These are phyloP conservation scores for Pleurotus tuber-regium DNA, from an alignment of 768 basidiomycete species.

Conservation along the genomic window DNA sequence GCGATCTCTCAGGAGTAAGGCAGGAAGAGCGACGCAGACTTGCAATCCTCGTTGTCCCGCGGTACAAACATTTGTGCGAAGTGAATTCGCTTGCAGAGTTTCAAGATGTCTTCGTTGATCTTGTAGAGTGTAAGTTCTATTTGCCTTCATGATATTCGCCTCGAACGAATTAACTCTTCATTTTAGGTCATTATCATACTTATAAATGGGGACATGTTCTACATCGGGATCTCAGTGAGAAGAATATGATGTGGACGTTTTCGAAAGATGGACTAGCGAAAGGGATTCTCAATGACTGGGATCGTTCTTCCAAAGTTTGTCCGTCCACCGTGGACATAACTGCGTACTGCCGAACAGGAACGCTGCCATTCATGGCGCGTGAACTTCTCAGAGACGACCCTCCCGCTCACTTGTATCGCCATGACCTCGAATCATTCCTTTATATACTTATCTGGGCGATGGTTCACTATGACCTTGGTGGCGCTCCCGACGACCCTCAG, in stretches of 20 bases:
- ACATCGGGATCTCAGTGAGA: constrained; percentile 28
- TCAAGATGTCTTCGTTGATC: neutral
- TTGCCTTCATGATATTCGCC: neutral
- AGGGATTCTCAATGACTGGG: constrained; percentile 29
- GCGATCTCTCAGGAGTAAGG: neutral
- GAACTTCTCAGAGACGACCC: constrained; percentile 20
- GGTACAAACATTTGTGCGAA: neutral
- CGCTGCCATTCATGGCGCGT: constrained; percentile 30
- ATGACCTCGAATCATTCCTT: constrained; percentile 28
- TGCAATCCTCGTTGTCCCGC: neutral
- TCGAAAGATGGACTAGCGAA: constrained; percentile 6
- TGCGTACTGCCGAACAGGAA: constrained; percentile 17
- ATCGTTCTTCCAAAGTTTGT: constrained; percentile 16
- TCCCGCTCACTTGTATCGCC: too few species aligned
- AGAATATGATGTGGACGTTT: constrained; percentile 24
- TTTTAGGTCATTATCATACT: constrained; percentile 22
- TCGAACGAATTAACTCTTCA: neutral
- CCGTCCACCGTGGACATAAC: constrained; percentile 4
- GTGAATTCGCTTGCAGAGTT: neutral
- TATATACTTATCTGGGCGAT: constrained; percentile 22
- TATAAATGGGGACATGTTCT: constrained; percentile 21
- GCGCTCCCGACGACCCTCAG: neutral
- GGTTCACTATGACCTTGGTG: neutral
- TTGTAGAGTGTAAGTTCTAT: neutral
- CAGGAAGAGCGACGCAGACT: neutral